phyloP scores from a whole-genome alignment of 768 basidiomycete genomes.

The Suillus luteus region DNA sequence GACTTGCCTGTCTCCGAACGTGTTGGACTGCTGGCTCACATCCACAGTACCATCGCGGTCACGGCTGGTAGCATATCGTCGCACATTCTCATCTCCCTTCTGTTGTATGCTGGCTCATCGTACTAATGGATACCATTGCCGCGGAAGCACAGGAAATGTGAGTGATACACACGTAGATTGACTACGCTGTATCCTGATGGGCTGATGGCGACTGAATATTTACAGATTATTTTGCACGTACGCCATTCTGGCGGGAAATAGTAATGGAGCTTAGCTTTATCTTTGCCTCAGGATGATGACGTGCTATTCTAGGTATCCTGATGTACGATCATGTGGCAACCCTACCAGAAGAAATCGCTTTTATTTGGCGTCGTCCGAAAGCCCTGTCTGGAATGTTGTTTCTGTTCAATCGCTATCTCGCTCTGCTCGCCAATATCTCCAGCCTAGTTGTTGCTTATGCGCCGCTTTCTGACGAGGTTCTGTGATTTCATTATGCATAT shows the following conservation, averaged over 20 bases:
- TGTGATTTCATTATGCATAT: background rate
- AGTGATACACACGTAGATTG: too few relatives aligned
- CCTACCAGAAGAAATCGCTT: background rate
- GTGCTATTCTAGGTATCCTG: background rate
- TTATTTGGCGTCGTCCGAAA: background rate
- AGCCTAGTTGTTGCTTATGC: accelerated
- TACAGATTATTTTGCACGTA: background rate
- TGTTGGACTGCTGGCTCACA: too few relatives aligned
- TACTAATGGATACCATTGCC: too few relatives aligned
- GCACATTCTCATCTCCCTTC: too few relatives aligned
- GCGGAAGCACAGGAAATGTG: too few relatives aligned
- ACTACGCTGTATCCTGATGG: too few relatives aligned
- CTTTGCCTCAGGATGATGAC: background rate
- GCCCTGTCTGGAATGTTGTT: background rate
- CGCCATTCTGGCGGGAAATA: background rate
- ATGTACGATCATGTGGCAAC: background rate
- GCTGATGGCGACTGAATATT: too few relatives aligned
- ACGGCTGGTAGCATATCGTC: too few relatives aligned
- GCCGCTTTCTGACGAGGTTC: background rate
- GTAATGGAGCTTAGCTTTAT: background rate
- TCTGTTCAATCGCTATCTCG: background rate
- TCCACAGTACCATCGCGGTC: too few relatives aligned
- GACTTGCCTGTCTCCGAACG: too few relatives aligned
- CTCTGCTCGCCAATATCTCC: background rate
- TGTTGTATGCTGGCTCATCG: too few relatives aligned